Percentiles rank a stretch among this genome's conserved stretches.
Evolutionary conservation across 805 yeast species (phyloP).

Genomic region (Suhomyces faveliae): DNA sequence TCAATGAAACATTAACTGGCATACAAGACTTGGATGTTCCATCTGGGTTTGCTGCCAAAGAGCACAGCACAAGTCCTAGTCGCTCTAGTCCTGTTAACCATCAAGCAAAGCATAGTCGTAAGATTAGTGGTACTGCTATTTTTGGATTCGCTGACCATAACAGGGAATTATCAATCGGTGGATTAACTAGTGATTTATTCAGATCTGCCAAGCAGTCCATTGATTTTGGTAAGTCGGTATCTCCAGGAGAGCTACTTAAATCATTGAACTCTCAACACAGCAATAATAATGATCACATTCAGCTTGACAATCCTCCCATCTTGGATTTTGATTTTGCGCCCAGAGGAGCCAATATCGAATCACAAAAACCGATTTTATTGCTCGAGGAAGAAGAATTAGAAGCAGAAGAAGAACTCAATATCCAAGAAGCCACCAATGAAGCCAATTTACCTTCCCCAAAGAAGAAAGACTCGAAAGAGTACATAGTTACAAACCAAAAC

Average conservation of each 20-base stretch:
- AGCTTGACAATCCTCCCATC: constrained; percentile 4
- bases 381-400: constrained; percentile 29
- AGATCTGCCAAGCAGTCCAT: constrained; percentile 19
- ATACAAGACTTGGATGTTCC: constrained; percentile 68
- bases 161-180: constrained; percentile 61
- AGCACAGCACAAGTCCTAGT: constrained; percentile 9
- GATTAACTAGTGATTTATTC: constrained; percentile 30
- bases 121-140: constrained; percentile 76
- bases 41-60: constrained; percentile 31
- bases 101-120: constrained; percentile 48
- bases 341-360: constrained; percentile 18
- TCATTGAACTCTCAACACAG: constrained; percentile 10
- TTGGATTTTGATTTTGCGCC: constrained; percentile 5
- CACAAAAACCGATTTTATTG: constrained; percentile 23
- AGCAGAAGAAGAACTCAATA: constrained; percentile 6
- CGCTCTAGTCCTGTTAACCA: constrained; percentile 8
- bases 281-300: background rate
- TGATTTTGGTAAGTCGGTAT: constrained; percentile 30
- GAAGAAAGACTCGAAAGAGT: constrained; percentile 32
- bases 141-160: constrained; percentile 70
- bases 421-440: background rate
- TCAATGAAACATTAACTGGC: constrained; percentile 55
- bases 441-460: constrained; percentile 8
- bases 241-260: constrained; percentile 34
- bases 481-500: constrained; percentile 44